These are phyloP conservation scores for Phialemonium atrogriseum DNA, from an alignment of 2,329 filamentous ascomycete genomes.

Conservation along the genomic window DNA sequence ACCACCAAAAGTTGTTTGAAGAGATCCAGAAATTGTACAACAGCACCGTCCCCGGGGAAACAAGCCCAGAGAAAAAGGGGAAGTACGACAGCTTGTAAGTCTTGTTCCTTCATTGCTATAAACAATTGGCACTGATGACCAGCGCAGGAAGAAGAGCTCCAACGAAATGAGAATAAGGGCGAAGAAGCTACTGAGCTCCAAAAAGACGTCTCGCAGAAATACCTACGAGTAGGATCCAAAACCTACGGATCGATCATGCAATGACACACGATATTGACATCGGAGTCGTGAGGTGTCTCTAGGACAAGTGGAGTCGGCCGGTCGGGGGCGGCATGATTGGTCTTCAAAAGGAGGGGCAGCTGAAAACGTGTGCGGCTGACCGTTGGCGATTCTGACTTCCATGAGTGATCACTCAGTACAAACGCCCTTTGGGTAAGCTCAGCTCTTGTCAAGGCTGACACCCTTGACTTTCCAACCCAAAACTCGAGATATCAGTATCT, in stretches of 20 bases:
- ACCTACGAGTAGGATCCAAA: too few relatives aligned
- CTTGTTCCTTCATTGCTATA: background rate
- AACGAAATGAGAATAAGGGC: constrained; percentile 12
- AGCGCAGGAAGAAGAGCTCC: constrained; percentile 13
- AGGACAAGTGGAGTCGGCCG: constrained; percentile 18
- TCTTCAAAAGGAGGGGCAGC: constrained; percentile 4
- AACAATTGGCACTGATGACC: background rate
- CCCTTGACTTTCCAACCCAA: too few relatives aligned
- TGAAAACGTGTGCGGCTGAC: constrained; percentile 1
- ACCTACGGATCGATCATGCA: too few relatives aligned
- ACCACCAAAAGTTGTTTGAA: constrained; percentile 29
- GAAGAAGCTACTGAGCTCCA: constrained; percentile 14
- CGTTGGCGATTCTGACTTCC: too few relatives aligned
- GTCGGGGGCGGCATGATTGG: constrained; percentile 10
- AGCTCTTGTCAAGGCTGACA: too few relatives aligned
- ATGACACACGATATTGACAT: too few relatives aligned
- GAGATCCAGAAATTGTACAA: constrained; percentile 14
- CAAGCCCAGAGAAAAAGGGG: constrained; percentile 13
- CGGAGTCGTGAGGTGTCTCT: too few relatives aligned
- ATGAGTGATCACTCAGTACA: too few relatives aligned
- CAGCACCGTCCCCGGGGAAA: constrained; percentile 13
- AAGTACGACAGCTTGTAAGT: constrained; percentile 18
- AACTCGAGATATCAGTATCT: too few relatives aligned
- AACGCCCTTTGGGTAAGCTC: too few relatives aligned
- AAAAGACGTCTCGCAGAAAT: constrained; percentile 10